Percentiles rank a stretch among this genome's conserved stretches.
Conservation (phyloP, 139 green algal genomes). For the Raphidocelis subcapitata region DNA sequence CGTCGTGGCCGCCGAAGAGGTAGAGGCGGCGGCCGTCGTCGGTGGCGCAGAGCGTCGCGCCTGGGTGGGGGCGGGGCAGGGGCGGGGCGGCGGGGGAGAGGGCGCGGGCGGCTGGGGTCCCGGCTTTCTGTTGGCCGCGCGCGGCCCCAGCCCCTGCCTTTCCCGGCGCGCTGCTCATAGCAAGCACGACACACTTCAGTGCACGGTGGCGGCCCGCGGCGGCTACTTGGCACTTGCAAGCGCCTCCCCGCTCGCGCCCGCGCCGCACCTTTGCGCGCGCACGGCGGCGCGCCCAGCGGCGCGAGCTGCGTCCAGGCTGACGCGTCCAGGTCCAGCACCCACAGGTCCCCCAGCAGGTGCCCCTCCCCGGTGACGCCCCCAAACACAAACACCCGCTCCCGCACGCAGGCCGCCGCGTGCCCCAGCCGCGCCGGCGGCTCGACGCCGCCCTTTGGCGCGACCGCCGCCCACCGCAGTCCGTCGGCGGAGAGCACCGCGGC, state of each 20-base stretch:
- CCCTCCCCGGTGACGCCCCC: slow-evolving; percentile 55
- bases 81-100: neutral
- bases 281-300: slow-evolving; percentile 43
- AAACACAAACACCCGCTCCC: slow-evolving; percentile 72
- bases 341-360: slow-evolving; percentile 67
- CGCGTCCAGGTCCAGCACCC: slow-evolving; percentile 65
- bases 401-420: slow-evolving; percentile 50
- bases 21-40: slow-evolving; percentile 70
- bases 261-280: slow-evolving; percentile 35
- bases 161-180: too few relatives aligned
- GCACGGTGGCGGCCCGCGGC: too few relatives aligned
- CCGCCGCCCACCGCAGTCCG: neutral
- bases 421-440: slow-evolving; percentile 38
- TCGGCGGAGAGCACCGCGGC: slow-evolving; percentile 10
- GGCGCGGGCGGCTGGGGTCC: too few relatives aligned
- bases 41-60: slow-evolving; percentile 40
- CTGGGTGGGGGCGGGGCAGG: too few relatives aligned
- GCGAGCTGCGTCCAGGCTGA: slow-evolving; percentile 57
- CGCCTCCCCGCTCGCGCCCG: too few relatives aligned
- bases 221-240: too few relatives aligned
- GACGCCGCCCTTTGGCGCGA: slow-evolving; percentile 12
- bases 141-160: too few relatives aligned
- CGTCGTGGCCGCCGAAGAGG: slow-evolving; percentile 63
- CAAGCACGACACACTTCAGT: too few relatives aligned
- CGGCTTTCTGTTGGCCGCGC: too few relatives aligned